These are phyloP conservation scores for Tetracladium marchalianum DNA, from an alignment of 495 filamentous ascomycete genomes.

Conservation along the genomic window DNA sequence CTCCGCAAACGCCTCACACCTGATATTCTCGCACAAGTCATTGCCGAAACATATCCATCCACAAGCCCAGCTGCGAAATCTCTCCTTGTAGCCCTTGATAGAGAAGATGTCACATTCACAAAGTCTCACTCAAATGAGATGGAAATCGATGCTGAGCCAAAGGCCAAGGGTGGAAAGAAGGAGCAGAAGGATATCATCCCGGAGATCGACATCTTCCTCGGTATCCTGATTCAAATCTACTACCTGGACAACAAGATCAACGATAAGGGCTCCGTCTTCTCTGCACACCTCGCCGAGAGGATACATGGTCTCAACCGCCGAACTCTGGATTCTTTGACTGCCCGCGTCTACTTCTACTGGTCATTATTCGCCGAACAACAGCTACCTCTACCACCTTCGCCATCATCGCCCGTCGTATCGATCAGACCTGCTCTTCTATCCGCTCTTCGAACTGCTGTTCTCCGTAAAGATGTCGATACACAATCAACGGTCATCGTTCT, in stretches of 20 bases:
- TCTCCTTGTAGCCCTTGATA: constrained; percentile 57
- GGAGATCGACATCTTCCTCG: constrained; percentile 86
- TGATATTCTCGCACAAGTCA: constrained; percentile 69
- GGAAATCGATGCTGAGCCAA: constrained; percentile 61
- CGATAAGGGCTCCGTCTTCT: constrained; percentile 74
- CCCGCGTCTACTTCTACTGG: constrained; percentile 97
- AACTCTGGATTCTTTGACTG: constrained; percentile 85
- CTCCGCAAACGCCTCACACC: constrained; percentile 83
- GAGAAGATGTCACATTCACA: constrained; percentile 49
- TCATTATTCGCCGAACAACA: constrained; percentile 88
- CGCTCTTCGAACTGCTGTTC: constrained; percentile 83
- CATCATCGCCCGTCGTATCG: constrained; percentile 68
- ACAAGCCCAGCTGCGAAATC: constrained; percentile 56
- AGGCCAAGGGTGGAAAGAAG: constrained; percentile 42
- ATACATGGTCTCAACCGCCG: constrained; percentile 86
- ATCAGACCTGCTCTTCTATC: constrained; percentile 81
- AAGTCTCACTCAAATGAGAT: constrained; percentile 49
- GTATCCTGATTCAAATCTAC: constrained; percentile 80
- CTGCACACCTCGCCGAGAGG: constrained; percentile 65
- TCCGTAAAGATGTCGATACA: constrained; percentile 92
- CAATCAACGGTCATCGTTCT: constrained; percentile 92
- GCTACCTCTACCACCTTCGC: constrained; percentile 75
- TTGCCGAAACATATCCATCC: constrained; percentile 66
- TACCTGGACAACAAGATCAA: constrained; percentile 76
- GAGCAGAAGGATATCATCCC: constrained; percentile 67